These are phyloP conservation scores for Chara braunii DNA, from an alignment of 139 green algal species.

Conservation along the genomic window DNA sequence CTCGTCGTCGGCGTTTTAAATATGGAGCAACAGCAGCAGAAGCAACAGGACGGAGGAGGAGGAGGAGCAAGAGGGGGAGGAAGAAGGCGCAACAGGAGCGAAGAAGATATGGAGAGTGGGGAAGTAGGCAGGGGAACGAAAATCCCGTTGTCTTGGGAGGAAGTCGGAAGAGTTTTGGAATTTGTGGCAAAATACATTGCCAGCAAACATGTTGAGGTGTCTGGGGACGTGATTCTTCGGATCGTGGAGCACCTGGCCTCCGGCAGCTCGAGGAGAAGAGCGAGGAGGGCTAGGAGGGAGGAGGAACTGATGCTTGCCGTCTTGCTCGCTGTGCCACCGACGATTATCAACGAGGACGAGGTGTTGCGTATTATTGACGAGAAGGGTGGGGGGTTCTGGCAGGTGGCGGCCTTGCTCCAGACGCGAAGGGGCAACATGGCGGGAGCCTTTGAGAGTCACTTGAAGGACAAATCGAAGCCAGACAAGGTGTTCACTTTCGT, in stretches of 20 bases:
- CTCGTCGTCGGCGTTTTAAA: too few species aligned
- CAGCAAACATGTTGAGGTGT: background rate
- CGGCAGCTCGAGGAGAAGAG: background rate
- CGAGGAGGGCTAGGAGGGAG: background rate
- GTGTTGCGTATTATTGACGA: too few species aligned
- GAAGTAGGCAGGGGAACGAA: background rate
- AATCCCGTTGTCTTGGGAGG: background rate
- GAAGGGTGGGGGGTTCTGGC: background rate
- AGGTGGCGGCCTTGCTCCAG: background rate
- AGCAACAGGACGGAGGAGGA: background rate
- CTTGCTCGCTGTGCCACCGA: background rate
- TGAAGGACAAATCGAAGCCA: background rate
- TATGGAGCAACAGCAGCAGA: too few species aligned
- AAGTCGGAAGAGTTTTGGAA: conserved; percentile 9
- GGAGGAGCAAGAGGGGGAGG: background rate
- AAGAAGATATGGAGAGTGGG: background rate
- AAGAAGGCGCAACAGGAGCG: background rate
- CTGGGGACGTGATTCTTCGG: background rate
- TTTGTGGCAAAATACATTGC: conserved; percentile 9
- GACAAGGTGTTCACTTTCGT: conserved; percentile 26
- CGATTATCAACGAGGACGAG: too few species aligned
- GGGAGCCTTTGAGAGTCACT: conserved; percentile 7
- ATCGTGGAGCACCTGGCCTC: conserved; percentile 22
- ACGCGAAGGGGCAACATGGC: too few species aligned
- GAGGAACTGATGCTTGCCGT: conserved; percentile 14